A percentile compares a stretch with the other conserved stretches of the same genome.
Evolutionary conservation across 2,329 filamentous ascomycete genomes (phyloP).

Genomic region (Hypocreales sp.): DNA sequence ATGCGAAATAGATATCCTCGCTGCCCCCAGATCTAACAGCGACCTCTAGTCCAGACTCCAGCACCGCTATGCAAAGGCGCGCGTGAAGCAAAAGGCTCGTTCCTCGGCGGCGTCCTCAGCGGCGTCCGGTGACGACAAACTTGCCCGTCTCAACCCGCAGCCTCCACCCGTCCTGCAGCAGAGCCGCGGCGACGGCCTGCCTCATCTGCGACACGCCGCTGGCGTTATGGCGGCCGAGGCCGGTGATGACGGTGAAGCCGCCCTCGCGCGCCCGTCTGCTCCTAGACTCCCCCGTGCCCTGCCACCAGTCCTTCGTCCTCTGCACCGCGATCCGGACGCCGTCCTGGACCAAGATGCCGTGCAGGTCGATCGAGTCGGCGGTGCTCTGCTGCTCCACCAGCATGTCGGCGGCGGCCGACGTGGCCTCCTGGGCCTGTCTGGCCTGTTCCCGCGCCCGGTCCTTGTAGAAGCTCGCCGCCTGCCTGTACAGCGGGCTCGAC

Average conservation of each 20-base stretch:
- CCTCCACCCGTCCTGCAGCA: conserved; percentile 72
- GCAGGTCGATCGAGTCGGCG: conserved; percentile 52
- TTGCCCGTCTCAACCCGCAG: conserved; percentile 57
- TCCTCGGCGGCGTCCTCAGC: no score
- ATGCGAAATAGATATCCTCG: no score
- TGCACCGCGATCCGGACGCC: conserved; percentile 63
- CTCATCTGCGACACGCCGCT: conserved; percentile 63
- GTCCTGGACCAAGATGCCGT: conserved; percentile 69
- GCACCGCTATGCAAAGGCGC: no score
- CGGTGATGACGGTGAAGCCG: conserved; percentile 65
- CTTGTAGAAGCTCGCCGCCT: conserved; percentile 62
- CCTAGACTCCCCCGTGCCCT: conserved; percentile 48
- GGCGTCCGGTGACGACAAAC: conserved; percentile 50
- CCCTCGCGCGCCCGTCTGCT: conserved; percentile 28
- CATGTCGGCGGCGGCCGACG: conserved; percentile 51
- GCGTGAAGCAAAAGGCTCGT: no score
- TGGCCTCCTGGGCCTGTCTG: conserved; percentile 38
- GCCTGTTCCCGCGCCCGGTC: conserved; percentile 52
- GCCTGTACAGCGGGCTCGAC: conserved; percentile 59
- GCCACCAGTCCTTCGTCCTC: conserved; percentile 63
- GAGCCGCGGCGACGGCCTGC: conserved; percentile 60
- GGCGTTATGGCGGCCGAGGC: conserved; percentile 62
- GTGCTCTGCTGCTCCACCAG: conserved; percentile 55
- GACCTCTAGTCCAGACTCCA: no score
- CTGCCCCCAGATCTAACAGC: no score